A percentile compares a stretch with the other conserved stretches of the same genome.
Conservation (phyloP, 2,329 filamentous ascomycete genomes). For the Arachnomyces sp. region DNA sequence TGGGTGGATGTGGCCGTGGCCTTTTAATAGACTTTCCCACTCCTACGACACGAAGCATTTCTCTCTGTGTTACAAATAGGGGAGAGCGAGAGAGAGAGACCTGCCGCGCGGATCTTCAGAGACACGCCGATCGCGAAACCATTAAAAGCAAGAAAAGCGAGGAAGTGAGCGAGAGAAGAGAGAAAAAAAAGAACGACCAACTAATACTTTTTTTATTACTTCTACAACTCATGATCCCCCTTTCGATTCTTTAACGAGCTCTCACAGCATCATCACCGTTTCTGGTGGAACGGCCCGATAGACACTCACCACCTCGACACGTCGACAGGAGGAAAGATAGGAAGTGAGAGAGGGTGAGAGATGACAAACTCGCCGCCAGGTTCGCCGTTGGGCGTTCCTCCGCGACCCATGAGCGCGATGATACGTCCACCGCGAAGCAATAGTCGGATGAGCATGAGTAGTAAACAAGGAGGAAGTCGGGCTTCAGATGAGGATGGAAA, state of each 20-base stretch:
- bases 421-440: constrained; percentile 69
- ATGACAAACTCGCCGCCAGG: constrained; percentile 66
- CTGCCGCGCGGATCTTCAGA: too few relatives aligned
- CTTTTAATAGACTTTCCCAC: too few relatives aligned
- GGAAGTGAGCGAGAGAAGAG: too few relatives aligned
- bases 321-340: background rate
- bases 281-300: constrained; percentile 10
- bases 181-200: background rate
- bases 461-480: constrained; percentile 69
- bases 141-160: too few relatives aligned
- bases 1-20: too few relatives aligned
- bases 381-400: constrained; percentile 52
- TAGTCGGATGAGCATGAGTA: constrained; percentile 75
- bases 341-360: constrained; percentile 5
- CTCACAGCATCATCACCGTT: constrained; percentile 14
- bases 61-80: too few relatives aligned
- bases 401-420: constrained; percentile 74
- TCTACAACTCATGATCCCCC: constrained; percentile 1
- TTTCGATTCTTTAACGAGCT: constrained; percentile 7
- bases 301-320: constrained; percentile 1
- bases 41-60: too few relatives aligned
- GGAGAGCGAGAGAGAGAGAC: too few relatives aligned
- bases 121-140: too few relatives aligned
- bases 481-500: constrained; percentile 84
- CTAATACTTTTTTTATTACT: background rate